A percentile compares a stretch with the other conserved stretches of the same genome.
Evolutionary conservation across 495 filamentous ascomycete genomes (phyloP).

Genomic region (Penicillium psychrofluorescens): DNA sequence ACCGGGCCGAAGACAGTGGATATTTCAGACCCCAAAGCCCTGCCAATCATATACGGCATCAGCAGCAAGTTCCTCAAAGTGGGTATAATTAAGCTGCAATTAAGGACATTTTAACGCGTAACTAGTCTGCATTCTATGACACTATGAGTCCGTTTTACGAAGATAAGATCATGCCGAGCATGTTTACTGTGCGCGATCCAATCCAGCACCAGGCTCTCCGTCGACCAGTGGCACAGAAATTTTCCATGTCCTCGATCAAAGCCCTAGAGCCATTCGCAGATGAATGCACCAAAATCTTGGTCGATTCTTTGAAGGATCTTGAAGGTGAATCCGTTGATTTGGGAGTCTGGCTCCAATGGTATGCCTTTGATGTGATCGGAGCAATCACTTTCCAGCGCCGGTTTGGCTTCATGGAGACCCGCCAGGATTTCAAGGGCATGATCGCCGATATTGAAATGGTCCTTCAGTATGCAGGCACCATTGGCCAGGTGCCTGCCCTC

Average conservation of each 20-base stretch:
- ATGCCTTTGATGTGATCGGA: constrained; percentile 50
- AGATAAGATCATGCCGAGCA: constrained; percentile 52
- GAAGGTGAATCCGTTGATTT: constrained; percentile 48
- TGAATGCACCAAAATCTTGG: constrained; percentile 32
- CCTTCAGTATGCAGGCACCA: constrained; percentile 4
- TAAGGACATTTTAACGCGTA: no score
- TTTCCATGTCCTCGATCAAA: constrained; percentile 37
- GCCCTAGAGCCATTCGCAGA: constrained; percentile 39
- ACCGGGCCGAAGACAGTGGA: constrained; percentile 2
- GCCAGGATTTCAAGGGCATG: constrained; percentile 6
- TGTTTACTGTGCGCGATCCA: constrained; percentile 66
- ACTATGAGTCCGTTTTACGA: constrained; percentile 55
- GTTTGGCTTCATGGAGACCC: constrained; percentile 9
- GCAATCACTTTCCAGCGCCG: constrained; percentile 11
- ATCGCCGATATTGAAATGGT: constrained; percentile 3
- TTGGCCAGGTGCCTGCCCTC: constrained; percentile 3
- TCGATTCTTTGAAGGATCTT: constrained; percentile 22
- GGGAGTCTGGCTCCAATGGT: constrained; percentile 44
- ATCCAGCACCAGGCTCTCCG: constrained; percentile 59
- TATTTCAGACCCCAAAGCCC: constrained; percentile 45
- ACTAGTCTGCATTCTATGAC: constrained; percentile 57
- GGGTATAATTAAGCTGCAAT: background rate
- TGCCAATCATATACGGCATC: constrained; percentile 65
- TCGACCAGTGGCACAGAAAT: constrained; percentile 42
- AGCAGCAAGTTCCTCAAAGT: constrained; percentile 69